These are phyloP conservation scores for Cryptococcus neoformans DNA, from an alignment of 1,284 basidiomycete species.

Conservation along the genomic window DNA sequence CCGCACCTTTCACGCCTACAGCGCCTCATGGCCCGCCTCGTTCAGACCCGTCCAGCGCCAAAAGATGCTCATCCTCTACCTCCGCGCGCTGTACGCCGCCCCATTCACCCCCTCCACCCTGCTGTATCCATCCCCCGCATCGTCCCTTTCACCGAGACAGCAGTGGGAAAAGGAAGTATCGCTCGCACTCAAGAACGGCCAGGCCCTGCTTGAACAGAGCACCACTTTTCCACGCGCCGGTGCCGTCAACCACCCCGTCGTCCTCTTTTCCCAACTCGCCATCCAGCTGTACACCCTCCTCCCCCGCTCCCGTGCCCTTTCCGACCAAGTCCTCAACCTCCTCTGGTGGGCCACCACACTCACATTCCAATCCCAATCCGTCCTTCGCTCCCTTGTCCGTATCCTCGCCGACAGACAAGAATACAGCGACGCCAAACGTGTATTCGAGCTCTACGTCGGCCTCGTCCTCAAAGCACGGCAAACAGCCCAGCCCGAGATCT, in stretches of 20 bases:
- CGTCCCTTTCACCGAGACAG: conserved; percentile 38
- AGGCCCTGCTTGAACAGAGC: conserved; percentile 61
- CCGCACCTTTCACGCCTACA: conserved; percentile 62
- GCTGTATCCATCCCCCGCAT: conserved; percentile 6
- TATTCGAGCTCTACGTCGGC: conserved; percentile 76
- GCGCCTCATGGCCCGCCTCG: conserved; percentile 65
- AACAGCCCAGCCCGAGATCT: conserved; percentile 52
- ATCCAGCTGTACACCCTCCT: conserved; percentile 47
- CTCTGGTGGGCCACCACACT: conserved; percentile 88
- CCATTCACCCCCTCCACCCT: conserved; percentile 21
- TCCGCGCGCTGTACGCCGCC: conserved; percentile 59
- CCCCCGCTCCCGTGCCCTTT: conserved; percentile 11
- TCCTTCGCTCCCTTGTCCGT: conserved; percentile 77
- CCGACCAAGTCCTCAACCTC: conserved; percentile 53
- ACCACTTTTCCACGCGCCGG: conserved; percentile 83
- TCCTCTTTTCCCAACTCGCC: conserved; percentile 77
- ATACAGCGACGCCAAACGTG: conserved; percentile 65
- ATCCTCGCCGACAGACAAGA: conserved; percentile 66
- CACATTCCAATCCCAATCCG: conserved; percentile 83
- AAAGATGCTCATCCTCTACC: conserved; percentile 63
- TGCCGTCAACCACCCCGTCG: conserved; percentile 71
- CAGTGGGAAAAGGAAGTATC: conserved; percentile 62
- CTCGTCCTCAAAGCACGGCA: conserved; percentile 75
- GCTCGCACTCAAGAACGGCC: conserved; percentile 64
- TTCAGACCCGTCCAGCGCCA: conserved; percentile 65